Evolutionary conservation across 2,329 filamentous ascomycete genomes (phyloP).

Genomic region (Pseudogymnoascus sp.): DNA sequence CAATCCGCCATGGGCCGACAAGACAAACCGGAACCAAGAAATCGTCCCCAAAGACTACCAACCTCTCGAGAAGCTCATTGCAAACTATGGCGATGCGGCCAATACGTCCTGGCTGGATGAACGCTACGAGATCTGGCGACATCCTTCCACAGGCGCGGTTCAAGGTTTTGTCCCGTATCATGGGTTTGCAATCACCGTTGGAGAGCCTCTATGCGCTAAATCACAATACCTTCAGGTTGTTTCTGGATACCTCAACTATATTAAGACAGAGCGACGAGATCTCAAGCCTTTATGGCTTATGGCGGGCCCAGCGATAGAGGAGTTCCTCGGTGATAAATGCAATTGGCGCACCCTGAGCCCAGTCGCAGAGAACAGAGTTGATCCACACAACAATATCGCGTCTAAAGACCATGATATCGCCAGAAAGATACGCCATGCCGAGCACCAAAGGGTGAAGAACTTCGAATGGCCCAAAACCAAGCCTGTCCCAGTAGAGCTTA

Average conservation of each 20-base stretch:
- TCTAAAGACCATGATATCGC: conserved; percentile 69
- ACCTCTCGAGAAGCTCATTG: conserved; percentile 78
- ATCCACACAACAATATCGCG: conserved; percentile 62
- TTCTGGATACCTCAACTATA: conserved; percentile 65
- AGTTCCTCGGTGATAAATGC: conserved; percentile 70
- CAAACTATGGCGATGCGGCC: conserved; percentile 90
- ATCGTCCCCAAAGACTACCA: conserved; percentile 55
- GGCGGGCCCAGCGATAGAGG: conserved; percentile 71
- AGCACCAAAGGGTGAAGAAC: conserved; percentile 78
- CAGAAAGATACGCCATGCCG: conserved; percentile 76
- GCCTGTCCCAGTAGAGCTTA: conserved; percentile 58
- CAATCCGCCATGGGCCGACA: conserved; percentile 55
- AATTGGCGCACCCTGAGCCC: conserved; percentile 87
- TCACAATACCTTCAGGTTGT: conserved; percentile 71
- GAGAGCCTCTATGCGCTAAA: conserved; percentile 77
- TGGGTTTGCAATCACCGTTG: conserved; percentile 76
- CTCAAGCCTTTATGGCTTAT: conserved; percentile 76
- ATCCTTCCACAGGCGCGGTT: conserved; percentile 71
- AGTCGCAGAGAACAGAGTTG: conserved; percentile 80
- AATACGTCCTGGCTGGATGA: conserved; percentile 93
- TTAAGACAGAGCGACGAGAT: conserved; percentile 62
- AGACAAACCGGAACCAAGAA: conserved; percentile 35
- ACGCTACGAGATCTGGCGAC: conserved; percentile 81
- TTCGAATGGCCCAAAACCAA: conserved; percentile 63
- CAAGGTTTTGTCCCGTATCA: conserved; percentile 73